These are phyloP conservation scores for Melampsora larici-populina DNA, from an alignment of 1,284 basidiomycete genomes.

Conservation along the genomic window DNA sequence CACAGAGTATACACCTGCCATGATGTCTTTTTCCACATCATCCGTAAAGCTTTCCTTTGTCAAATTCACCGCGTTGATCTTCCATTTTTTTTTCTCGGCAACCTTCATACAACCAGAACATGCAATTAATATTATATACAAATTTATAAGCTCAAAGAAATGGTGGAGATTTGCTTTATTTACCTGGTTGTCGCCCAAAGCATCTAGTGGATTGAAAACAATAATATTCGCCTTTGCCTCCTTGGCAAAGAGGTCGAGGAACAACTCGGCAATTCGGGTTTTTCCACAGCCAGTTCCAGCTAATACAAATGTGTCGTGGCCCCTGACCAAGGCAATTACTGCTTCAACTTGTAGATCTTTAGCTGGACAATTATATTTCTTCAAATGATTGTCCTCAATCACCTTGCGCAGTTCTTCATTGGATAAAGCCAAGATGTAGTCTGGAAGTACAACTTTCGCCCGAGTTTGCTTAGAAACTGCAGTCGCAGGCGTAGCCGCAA, in stretches of 20 bases:
- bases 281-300: no score
- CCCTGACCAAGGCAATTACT: not conserved
- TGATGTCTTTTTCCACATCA: not conserved
- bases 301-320: no score
- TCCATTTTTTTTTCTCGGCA: not conserved
- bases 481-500: no score
- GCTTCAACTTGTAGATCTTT: constrained; percentile 1
- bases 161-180: not conserved
- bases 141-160: not conserved
- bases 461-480: no score
- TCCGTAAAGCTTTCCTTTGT: not conserved
- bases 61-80: no score
- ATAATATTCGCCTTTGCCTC: not conserved
- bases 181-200: constrained; percentile 12
- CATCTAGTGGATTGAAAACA: constrained; percentile 12
- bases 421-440: no score
- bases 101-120: no score
- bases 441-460: no score
- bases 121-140: no score
- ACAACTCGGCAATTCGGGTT: not conserved
- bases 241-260: not conserved
- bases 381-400: no score
- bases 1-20: not conserved
- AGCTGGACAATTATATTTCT: not conserved
- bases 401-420: no score